Base-by-base conservation (phyloP, 1,284 basidiomycete genomes). In the Austropuccinia psidii region DNA sequence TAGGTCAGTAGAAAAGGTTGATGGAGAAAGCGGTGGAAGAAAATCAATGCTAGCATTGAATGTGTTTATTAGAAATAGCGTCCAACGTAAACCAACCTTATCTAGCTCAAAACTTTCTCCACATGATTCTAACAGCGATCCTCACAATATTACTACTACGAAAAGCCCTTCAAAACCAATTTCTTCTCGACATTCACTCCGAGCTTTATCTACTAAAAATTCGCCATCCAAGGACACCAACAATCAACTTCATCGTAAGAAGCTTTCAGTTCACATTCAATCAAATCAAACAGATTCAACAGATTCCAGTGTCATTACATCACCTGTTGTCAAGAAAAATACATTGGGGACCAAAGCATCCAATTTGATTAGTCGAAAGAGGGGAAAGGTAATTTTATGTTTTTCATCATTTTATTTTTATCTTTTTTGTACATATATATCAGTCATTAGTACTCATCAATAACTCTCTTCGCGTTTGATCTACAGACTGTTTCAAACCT, bases 261-360 rank as follows among this genome's bases (percentile, higher is more conserved):
- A 75, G 47, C 49, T 66, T 7, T 72, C 76, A 8, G 64, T 64
- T 13, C 62, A 52, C 39, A 54, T 72, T 8, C 60, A 45, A 3
- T 19, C 62, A 21, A 37, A 57, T 43, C 52, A 67, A 15, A 52
- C n/a, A 15, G 45, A 65, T 27, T 24, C 47, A 1, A 31, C 21
- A 50, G 75, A 60, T 15, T 68, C 58, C 27, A 47, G 50, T 33
- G 21, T 70, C 66, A 45, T 39, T 57, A 29, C 27, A 33, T 6
- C 60, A 6, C 15, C 33, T 15, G 27, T 61, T 15, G 58, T 21
- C 9, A 74, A 50, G 89, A 90, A 72, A 85, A 89, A 74, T 91
- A 90, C 81, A 89, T 91, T 78, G 84, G 89, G 54, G 89, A 89
- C 76, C 89, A 91, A 81, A 90, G 90, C 79, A 85, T 90, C 90